Conservation (phyloP, 768 basidiomycete genomes). For the Boletus barrowsii region DNA sequence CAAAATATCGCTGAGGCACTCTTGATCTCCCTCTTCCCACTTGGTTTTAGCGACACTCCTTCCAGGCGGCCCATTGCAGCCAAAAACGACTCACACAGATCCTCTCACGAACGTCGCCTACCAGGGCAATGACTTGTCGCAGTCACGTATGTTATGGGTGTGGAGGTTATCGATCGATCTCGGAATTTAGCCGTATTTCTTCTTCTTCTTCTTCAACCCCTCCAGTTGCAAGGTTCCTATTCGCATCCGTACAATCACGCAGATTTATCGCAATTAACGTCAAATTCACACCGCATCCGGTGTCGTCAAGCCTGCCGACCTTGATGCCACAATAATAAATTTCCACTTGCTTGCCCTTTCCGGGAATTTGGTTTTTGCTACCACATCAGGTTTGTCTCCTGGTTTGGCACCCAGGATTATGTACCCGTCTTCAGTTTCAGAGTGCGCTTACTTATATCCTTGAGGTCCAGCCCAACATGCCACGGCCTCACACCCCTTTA, state of each 20-base stretch:
- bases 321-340: neutral
- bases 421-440: neutral
- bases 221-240: conserved; percentile 4
- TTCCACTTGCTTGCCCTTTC: neutral
- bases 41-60: conserved; percentile 7
- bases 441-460: conserved; percentile 21
- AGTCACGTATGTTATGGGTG: conserved; percentile 6
- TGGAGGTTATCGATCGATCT: conserved; percentile 19
- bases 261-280: conserved; percentile 20
- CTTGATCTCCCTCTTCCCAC: conserved; percentile 1
- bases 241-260: conserved; percentile 2
- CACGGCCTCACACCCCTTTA: neutral
- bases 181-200: conserved; percentile 13
- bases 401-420: neutral
- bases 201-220: conserved; percentile 2
- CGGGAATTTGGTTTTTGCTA: conserved; percentile 7
- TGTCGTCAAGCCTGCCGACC: neutral
- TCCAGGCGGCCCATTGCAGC: conserved; percentile 4
- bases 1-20: conserved; percentile 22
- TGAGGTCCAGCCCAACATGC: neutral
- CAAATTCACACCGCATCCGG: conserved; percentile 10
- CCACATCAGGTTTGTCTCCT: neutral
- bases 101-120: conserved; percentile 22
- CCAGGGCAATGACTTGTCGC: conserved; percentile 2
- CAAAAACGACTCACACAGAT: conserved; percentile 18